These are phyloP conservation scores for Suillus placidus DNA, from an alignment of 768 basidiomycete species.

Conservation along the genomic window DNA sequence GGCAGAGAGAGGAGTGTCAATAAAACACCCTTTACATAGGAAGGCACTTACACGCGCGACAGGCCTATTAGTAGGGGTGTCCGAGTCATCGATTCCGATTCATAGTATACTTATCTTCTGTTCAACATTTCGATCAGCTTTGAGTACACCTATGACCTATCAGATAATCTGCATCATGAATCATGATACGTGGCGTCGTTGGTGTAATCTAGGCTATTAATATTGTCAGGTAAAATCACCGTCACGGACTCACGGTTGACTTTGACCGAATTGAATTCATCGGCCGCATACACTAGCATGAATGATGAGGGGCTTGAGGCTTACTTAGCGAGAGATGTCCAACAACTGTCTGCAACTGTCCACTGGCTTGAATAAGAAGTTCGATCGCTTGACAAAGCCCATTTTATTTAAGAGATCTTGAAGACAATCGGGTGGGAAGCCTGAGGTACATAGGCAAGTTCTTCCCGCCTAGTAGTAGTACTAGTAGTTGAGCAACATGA, in stretches of 20 bases:
- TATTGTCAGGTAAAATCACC: no score
- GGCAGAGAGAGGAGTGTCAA: not conserved
- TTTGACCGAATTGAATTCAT: not conserved
- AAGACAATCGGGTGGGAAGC: slow-evolving; percentile 1
- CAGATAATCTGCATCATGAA: no score
- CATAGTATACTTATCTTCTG: no score
- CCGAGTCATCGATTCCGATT: no score
- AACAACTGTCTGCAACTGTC: not conserved
- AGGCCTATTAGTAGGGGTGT: no score
- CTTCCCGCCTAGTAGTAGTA: not conserved
- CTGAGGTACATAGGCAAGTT: not conserved
- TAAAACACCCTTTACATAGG: not conserved
- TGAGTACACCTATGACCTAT: no score
- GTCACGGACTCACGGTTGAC: not conserved
- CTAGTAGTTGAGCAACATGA: not conserved
- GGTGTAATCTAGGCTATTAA: no score
- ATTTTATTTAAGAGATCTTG: not conserved
- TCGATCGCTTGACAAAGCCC: not conserved
- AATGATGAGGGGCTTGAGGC: not conserved
- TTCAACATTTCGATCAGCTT: no score
- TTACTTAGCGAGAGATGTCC: not conserved
- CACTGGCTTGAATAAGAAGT: not conserved
- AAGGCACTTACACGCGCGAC: not conserved
- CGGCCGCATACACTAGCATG: no score
- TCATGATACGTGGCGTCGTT: no score